phyloP scores from a whole-genome alignment of 1,139 yeast genomes.

The Taiozyma sp. region DNA sequence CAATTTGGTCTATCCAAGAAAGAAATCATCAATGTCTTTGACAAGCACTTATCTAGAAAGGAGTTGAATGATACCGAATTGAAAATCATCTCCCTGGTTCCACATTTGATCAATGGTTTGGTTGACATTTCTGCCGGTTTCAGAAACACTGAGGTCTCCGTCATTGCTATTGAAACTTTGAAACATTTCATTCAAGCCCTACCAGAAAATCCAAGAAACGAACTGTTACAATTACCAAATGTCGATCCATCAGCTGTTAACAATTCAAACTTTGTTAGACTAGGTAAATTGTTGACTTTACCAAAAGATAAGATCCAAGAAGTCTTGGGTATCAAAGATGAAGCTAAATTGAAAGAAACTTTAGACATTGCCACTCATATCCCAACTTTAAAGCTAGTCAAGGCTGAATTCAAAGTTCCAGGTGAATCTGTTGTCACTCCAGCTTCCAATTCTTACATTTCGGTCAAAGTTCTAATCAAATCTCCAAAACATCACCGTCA shows the following conservation, averaged over 20 bases:
- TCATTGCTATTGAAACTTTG: slow-evolving; percentile 59
- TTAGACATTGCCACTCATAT: slow-evolving; percentile 56
- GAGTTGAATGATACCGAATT: slow-evolving; percentile 37
- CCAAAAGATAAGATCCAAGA: slow-evolving; percentile 49
- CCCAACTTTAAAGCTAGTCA: slow-evolving; percentile 65
- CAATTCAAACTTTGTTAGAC: slow-evolving; percentile 41
- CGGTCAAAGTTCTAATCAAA: slow-evolving; percentile 67
- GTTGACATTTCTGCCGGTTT: slow-evolving; percentile 79
- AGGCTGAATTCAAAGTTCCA: slow-evolving; percentile 77
- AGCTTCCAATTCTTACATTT: slow-evolving; percentile 64
- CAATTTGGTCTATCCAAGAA: slow-evolving; percentile 36
- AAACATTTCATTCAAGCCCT: slow-evolving; percentile 79
- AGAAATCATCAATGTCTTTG: slow-evolving; percentile 46
- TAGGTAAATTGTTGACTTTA: slow-evolving; percentile 63
- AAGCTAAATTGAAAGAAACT: slow-evolving; percentile 40
- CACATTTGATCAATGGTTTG: slow-evolving; percentile 63
- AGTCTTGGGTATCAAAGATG: slow-evolving; percentile 50
- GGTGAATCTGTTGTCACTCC: slow-evolving; percentile 83
- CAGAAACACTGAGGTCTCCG: slow-evolving; percentile 62
- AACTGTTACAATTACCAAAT: slow-evolving; percentile 76
- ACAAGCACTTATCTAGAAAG: slow-evolving; percentile 53
- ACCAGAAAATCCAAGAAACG: slow-evolving; percentile 50
- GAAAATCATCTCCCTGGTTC: slow-evolving; percentile 56
- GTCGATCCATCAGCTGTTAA: slow-evolving; percentile 45
- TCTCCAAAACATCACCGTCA: slow-evolving; percentile 62